Evolutionary conservation across 1,139 yeast species (phyloP).

Genomic region (Scheffersomyces cryptocercus): DNA sequence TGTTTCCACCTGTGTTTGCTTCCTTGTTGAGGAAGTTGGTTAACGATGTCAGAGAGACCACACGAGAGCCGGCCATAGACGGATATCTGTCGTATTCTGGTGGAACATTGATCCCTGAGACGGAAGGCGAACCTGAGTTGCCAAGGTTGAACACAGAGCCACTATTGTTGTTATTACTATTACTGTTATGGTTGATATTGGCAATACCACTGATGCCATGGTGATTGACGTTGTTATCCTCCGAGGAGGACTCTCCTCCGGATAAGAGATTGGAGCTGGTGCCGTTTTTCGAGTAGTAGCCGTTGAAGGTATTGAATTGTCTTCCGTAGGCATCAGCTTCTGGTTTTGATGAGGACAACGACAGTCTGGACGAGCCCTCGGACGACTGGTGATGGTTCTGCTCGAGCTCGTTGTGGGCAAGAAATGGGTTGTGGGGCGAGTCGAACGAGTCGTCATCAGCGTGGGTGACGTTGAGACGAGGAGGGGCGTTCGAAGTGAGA

Average conservation of each 20-base stretch:
- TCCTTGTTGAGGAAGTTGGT: conserved; percentile 12
- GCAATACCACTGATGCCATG: too few species aligned
- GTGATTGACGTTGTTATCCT: too few species aligned
- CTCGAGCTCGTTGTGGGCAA: conserved; percentile 4
- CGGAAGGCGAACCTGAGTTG: conserved; percentile 4
- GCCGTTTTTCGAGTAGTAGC: conserved; percentile 16
- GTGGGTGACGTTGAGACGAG: neutral
- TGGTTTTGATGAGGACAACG: conserved; percentile 6
- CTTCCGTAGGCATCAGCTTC: conserved; percentile 12
- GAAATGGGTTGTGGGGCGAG: conserved; percentile 10
- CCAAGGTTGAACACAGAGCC: neutral
- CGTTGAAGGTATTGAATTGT: conserved; percentile 16
- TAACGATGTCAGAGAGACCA: conserved; percentile 15
- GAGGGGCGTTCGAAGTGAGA: conserved; percentile 10
- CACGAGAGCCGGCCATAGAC: conserved; percentile 16
- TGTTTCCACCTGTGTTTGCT: conserved; percentile 8
- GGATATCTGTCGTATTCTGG: conserved; percentile 20
- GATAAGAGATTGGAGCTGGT: conserved; percentile 18
- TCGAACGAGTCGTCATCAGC: conserved; percentile 1
- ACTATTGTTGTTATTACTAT: conserved; percentile 1
- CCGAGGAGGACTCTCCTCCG: conserved; percentile 8
- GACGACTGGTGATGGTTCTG: neutral
- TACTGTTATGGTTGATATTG: too few species aligned
- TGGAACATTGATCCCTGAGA: conserved; percentile 11
- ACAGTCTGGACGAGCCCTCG: conserved; percentile 4